A percentile compares a stretch with the other conserved stretches of the same genome.
Conservation (phyloP, 2,329 filamentous ascomycete species). For the Trichophyton mentagrophytes region DNA sequence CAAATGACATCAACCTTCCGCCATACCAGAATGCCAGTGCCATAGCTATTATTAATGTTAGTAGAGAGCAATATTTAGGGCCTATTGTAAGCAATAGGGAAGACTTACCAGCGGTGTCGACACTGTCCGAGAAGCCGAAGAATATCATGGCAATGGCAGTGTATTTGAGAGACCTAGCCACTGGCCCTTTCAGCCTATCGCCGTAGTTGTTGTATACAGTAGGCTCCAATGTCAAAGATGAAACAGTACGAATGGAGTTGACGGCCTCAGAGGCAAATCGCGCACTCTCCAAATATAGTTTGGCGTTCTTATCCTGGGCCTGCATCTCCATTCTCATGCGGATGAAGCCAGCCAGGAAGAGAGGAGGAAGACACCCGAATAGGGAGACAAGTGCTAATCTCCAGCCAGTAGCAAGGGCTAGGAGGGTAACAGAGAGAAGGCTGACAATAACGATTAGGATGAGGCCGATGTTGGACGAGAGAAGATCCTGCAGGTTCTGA, state of each 20-base stretch:
- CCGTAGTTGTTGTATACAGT: slow-evolving; percentile 30
- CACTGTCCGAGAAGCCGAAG: slow-evolving; percentile 54
- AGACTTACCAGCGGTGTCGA: slow-evolving; percentile 26
- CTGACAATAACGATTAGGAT: slow-evolving; percentile 64
- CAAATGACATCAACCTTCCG: slow-evolving; percentile 29
- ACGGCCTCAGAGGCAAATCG: slow-evolving; percentile 40
- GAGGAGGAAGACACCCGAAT: slow-evolving; percentile 32
- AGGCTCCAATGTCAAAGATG: slow-evolving; percentile 37
- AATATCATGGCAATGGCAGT: slow-evolving; percentile 48
- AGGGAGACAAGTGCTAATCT: slow-evolving; percentile 59
- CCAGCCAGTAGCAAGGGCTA: slow-evolving; percentile 62
- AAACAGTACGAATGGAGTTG: slow-evolving; percentile 38
- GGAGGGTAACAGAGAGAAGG: slow-evolving; percentile 52
- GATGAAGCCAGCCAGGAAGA: slow-evolving; percentile 19
- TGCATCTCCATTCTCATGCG: slow-evolving; percentile 39
- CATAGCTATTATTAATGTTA: slow-evolving; percentile 16
- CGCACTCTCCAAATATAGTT: slow-evolving; percentile 37
- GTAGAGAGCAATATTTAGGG: not conserved
- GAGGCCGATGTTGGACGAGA: slow-evolving; percentile 68
- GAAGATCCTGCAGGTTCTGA: slow-evolving; percentile 42
- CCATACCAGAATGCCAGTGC: slow-evolving; percentile 53
- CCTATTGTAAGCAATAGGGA: not conserved
- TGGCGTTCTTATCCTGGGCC: slow-evolving; percentile 35
- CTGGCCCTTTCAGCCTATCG: slow-evolving; percentile 34
- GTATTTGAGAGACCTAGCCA: slow-evolving; percentile 44